These are phyloP conservation scores for Priceomyces carsonii DNA, from an alignment of 805 yeast genomes.

Conservation along the genomic window DNA sequence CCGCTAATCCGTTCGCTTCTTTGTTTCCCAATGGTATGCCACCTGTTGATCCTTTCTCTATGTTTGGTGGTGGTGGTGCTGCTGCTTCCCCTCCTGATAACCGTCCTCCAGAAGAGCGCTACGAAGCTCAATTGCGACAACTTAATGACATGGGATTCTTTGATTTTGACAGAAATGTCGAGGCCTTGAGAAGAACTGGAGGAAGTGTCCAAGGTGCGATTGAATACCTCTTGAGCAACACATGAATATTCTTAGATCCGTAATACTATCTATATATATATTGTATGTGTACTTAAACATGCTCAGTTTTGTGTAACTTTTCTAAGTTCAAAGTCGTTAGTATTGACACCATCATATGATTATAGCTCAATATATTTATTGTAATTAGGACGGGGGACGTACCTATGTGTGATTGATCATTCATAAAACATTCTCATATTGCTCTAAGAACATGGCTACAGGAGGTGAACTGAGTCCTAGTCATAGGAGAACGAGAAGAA, in stretches of 20 bases:
- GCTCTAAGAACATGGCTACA: no score
- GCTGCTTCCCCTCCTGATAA: conserved; percentile 37
- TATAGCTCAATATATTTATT: no score
- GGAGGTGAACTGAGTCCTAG: no score
- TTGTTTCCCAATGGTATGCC: conserved; percentile 36
- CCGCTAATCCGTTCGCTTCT: conserved; percentile 41
- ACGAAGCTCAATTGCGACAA: conserved; percentile 44
- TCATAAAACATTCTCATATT: no score
- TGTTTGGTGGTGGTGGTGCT: conserved; percentile 41
- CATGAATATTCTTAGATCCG: conserved; percentile 5
- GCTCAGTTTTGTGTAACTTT: conserved; percentile 1
- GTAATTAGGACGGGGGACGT: no score
- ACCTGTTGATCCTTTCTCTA: conserved; percentile 53
- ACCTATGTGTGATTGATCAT: no score
- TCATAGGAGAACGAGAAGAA: no score
- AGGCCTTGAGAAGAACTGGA: conserved; percentile 91
- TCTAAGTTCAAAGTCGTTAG: neutral
- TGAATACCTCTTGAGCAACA: conserved; percentile 63
- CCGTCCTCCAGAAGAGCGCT: conserved; percentile 48
- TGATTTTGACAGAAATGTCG: conserved; percentile 89
- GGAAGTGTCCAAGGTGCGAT: conserved; percentile 98
- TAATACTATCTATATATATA: conserved; percentile 1
- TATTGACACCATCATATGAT: no score
- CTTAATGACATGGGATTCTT: conserved; percentile 63
- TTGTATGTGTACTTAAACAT: neutral